Conservation (phyloP, 768 basidiomycete species). For the Favolaschia claudopus region DNA sequence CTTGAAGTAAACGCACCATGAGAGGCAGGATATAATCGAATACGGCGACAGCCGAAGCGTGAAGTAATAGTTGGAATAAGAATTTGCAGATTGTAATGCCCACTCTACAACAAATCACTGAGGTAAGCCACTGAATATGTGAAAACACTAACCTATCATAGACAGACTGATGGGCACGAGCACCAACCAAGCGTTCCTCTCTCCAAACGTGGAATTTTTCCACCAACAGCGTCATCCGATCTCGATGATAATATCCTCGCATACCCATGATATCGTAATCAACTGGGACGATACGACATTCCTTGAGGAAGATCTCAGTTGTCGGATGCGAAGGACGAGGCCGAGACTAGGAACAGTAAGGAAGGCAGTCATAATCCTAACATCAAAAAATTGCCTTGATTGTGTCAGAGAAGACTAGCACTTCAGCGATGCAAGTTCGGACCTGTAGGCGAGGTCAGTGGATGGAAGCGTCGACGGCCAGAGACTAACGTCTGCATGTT, state of each 20-base stretch:
- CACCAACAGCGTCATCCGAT: slow-evolving; percentile 67
- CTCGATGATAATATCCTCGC: slow-evolving; percentile 67
- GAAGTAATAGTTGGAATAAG: slow-evolving; percentile 77
- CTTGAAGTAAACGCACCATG: slow-evolving; percentile 57
- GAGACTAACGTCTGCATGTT: slow-evolving; percentile 76
- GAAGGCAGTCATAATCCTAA: background rate
- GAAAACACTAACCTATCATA: slow-evolving; percentile 70
- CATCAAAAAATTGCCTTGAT: slow-evolving; percentile 54
- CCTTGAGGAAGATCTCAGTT: slow-evolving; percentile 69
- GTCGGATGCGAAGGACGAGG: slow-evolving; percentile 68
- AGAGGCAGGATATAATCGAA: slow-evolving; percentile 87
- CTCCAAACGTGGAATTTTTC: slow-evolving; percentile 74
- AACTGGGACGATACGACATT: slow-evolving; percentile 62
- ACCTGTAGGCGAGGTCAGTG: slow-evolving; percentile 51
- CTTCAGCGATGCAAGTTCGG: slow-evolving; percentile 77
- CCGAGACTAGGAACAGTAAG: slow-evolving; percentile 55
- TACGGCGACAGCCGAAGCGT: slow-evolving; percentile 75
- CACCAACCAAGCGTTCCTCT: slow-evolving; percentile 72
- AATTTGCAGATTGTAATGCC: slow-evolving; percentile 77
- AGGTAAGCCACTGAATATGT: slow-evolving; percentile 9
- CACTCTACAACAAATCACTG: slow-evolving; percentile 50
- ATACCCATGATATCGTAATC: slow-evolving; percentile 81
- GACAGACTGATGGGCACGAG: slow-evolving; percentile 83
- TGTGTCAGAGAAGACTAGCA: slow-evolving; percentile 74
- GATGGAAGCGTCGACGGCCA: background rate